Percentiles rank a stretch among this genome's conserved stretches.
Evolutionary conservation across 768 basidiomycete species (phyloP).

Genomic region (Russula ochroleuca): DNA sequence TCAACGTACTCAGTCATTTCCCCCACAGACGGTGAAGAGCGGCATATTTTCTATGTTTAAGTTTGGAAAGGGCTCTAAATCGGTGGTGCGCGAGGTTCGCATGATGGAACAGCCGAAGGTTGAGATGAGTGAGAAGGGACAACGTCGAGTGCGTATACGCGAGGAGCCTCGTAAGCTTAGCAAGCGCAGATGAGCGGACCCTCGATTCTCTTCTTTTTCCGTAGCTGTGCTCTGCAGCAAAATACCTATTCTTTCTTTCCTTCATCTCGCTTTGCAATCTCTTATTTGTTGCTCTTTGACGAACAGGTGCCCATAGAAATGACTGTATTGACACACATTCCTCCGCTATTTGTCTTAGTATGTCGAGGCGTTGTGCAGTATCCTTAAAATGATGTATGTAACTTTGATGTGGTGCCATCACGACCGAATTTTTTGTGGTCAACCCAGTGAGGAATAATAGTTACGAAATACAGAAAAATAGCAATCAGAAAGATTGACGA

Average conservation of each 20-base stretch:
- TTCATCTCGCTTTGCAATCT: not conserved
- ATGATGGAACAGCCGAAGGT: conserved; percentile 7
- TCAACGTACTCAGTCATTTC: conserved; percentile 7
- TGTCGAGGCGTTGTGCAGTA: conserved; percentile 3
- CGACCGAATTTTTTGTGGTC: not conserved
- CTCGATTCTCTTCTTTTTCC: too few species aligned
- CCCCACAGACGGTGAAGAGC: conserved; percentile 17
- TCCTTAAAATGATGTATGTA: conserved; percentile 17
- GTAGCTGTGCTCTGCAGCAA: not conserved
- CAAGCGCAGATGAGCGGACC: conserved; percentile 17
- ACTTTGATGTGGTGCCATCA: not conserved
- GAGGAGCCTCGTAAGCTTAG: conserved; percentile 17
- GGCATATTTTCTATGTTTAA: conserved; percentile 25
- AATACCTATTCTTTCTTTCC: not conserved
- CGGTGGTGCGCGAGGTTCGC: conserved; percentile 21
- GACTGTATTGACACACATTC: not conserved
- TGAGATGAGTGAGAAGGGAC: conserved; percentile 1
- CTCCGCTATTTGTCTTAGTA: not conserved
- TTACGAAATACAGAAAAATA: not conserved
- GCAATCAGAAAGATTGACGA: conserved; percentile 45
- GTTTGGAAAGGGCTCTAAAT: conserved; percentile 24
- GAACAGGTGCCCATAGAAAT: not conserved
- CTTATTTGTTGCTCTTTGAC: not conserved
- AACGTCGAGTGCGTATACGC: not conserved
- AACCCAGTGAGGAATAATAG: not conserved